phyloP scores from a whole-genome alignment of 1,284 basidiomycete species.

The Cerrena zonata region DNA sequence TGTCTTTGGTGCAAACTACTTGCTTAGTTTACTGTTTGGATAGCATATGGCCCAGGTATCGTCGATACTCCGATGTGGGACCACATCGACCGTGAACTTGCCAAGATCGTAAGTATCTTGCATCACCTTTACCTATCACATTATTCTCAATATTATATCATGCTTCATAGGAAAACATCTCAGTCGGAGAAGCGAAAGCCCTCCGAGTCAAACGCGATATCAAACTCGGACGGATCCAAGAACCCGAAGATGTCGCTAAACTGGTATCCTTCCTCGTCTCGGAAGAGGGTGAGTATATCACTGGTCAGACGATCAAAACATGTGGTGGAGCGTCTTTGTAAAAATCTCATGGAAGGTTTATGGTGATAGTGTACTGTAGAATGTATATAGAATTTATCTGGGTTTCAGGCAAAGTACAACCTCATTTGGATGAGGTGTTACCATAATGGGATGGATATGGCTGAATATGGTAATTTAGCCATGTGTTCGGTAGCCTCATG shows the following conservation, averaged over 20 bases:
- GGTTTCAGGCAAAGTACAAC: too few species aligned
- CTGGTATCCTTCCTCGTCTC: constrained; percentile 41
- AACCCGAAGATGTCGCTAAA: constrained; percentile 36
- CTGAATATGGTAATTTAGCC: too few species aligned
- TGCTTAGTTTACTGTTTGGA: background rate
- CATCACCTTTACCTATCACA: background rate
- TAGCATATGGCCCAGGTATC: constrained; percentile 32
- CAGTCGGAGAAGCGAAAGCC: constrained; percentile 28
- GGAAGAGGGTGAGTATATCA: constrained; percentile 36
- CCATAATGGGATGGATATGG: too few species aligned
- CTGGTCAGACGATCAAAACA: constrained; percentile 35
- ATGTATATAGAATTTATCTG: too few species aligned
- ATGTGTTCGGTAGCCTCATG: too few species aligned
- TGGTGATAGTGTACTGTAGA: too few species aligned
- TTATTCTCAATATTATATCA: background rate
- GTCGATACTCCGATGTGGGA: constrained; percentile 35
- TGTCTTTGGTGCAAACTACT: background rate
- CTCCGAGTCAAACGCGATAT: constrained; percentile 27
- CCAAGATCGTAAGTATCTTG: constrained; percentile 22
- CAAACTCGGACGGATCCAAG: constrained; percentile 30
- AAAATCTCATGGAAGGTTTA: constrained; percentile 1
- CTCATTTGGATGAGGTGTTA: too few species aligned
- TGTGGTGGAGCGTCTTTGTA: constrained; percentile 29
- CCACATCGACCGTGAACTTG: constrained; percentile 31
- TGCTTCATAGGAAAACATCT: constrained; percentile 22